Evolutionary conservation across 495 filamentous ascomycete species (phyloP), one percentile per base, ranked within the genome.

Genomic region (Daldinia bambusicola): DNA sequence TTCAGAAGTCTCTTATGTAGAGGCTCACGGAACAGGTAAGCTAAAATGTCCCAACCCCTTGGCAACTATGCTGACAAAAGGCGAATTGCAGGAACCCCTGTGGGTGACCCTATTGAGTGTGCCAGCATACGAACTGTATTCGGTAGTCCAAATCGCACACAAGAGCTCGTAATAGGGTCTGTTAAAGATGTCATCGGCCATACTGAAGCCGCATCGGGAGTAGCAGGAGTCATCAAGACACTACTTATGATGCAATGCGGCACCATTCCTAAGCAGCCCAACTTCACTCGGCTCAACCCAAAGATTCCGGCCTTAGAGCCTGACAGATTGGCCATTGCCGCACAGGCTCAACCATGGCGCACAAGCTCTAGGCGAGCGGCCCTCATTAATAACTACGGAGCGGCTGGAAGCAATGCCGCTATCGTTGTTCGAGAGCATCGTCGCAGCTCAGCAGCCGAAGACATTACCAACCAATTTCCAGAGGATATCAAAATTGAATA

Each of bases 161-260:
- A 71, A 53, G 1, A 56, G 73, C 14, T 83, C 56, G 36, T 77
- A 70, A 10, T 67, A 22, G 80, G 81, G 0, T 85, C 84, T 0
- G 80, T 86, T 12, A 89, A 89, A 79, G 77, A 81, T 0, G 74
- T 81, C 4, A 74, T 88, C 10, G 87, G 87, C 6, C 87, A 89
- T 63, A 81, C 80, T 0, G 87, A 89, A 62, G 77, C 78, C 0
- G 77, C 84, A 0, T 83, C 84, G 0, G 86, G 86, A 3, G 71
- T 85, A 1, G 70, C 64, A 0, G 76, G 80, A 0, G 63, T 88
- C 1, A 77, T 86, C 38, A 87, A 87, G 68, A 64, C 80, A 0
- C 55, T 86, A 4, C 60, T 85, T 8, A 86, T 87, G 85, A 82
- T 89, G 18, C 77, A 82, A 2, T 52, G 83, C 6, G 68, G 76